phyloP scores from a whole-genome alignment of 257 asterid species.

The Nicotiana noctiflora region DNA sequence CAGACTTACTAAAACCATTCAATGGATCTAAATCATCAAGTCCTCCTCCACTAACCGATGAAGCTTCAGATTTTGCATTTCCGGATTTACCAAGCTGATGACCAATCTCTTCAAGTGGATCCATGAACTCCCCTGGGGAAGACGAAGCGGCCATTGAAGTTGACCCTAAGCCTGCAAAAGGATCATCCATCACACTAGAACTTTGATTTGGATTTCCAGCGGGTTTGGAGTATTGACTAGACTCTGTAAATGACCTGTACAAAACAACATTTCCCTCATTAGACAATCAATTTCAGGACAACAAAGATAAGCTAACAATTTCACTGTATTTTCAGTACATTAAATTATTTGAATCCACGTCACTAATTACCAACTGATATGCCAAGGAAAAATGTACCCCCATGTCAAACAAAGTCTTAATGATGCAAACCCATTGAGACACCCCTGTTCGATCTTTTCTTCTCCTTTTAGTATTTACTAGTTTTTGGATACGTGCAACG shows the following conservation, averaged over 20 bases:
- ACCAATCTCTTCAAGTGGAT: conserved; percentile 68
- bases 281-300: conserved; percentile 6
- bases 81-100: conserved; percentile 55
- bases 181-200: conserved; percentile 46
- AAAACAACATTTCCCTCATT: conserved; percentile 2
- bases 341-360: neutral
- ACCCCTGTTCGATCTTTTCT: neutral
- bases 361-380: neutral
- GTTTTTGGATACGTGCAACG: too few relatives aligned
- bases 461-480: neutral
- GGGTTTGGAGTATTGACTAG: conserved; percentile 54
- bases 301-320: neutral
- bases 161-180: conserved; percentile 67
- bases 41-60: conserved; percentile 52
- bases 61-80: conserved; percentile 44
- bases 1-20: conserved; percentile 44
- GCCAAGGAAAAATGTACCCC: neutral
- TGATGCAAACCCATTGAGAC: neutral
- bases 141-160: conserved; percentile 46
- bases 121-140: conserved; percentile 40
- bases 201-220: conserved; percentile 39
- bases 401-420: neutral
- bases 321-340: neutral
- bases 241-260: conserved; percentile 61
- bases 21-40: conserved; percentile 85